Evolutionary conservation across 306 rosid genomes (phyloP), one percentile per base, ranked within the genome.

Genomic region (Cucurbita maxima): DNA sequence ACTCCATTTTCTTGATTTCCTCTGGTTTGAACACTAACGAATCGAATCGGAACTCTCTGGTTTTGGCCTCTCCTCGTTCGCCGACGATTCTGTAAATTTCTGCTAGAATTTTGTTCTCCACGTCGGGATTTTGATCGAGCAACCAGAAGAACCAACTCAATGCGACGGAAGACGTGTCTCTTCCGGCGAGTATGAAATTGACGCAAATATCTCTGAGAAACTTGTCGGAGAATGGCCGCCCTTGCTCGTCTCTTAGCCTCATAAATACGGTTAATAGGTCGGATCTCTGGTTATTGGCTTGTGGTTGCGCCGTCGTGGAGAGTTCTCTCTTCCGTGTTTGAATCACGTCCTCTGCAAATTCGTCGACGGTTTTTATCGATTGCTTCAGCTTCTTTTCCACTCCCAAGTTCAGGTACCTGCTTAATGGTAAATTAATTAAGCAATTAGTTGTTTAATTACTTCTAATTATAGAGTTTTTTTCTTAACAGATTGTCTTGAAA

Each of bases 161-260:
- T 13, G 98, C 98, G 18, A 94, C 98, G 2, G 98, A 94, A 62
- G 98, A 94, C 37, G 98, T 94, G 80, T 94, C 98, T 60, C 98
- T 83, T 50, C 98, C 98, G 2, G 98, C 98, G 14, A 94, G 79
- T 47, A 94, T 87, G 77, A 94, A 90, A 72, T 94, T 94, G 48
- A 94, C 98, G 72, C 98, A 94, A 38, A 94, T 90, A 72, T 94
- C 98, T 76, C 96, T 87, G 78, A 94, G 76, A 77, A 94, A 89
- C 92, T 87, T 87, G 74, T 87, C 88, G 0, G 94, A 86, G 81
- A 83, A 90, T 4, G 83, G 48, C 43, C 79, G 56, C 52, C 96
- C 94, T 18, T 72, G 75, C 80, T 94, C 98, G 71, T 94, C 90
- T 77, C 81, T 87, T 69, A 87, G 76, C 64, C 82, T 75, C 94